Conservation (phyloP, 1,139 yeast genomes). For the Yamadazyma siamensis region DNA sequence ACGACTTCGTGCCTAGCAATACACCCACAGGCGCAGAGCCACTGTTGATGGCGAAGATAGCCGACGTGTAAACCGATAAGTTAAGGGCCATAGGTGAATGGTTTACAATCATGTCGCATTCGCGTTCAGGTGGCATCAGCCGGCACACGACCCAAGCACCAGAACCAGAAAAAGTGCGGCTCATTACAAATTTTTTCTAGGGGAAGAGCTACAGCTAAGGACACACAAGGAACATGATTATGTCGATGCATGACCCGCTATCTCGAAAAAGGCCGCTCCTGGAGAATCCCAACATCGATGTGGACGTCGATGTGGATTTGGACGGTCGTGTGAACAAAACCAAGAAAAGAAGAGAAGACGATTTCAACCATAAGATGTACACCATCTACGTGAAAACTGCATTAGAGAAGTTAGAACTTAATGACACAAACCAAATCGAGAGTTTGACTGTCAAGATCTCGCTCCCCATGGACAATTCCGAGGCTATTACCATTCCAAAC, state of each 20-base stretch:
- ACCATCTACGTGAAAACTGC: slow-evolving; percentile 65
- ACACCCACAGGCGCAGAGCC: slow-evolving; percentile 20
- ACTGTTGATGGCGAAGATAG: slow-evolving; percentile 23
- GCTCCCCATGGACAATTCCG: slow-evolving; percentile 28
- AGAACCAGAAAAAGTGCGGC: slow-evolving; percentile 15
- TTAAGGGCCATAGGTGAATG: no score
- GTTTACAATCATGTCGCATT: no score
- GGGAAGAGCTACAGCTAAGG: slow-evolving; percentile 12
- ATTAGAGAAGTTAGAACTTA: slow-evolving; percentile 61
- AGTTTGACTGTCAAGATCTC: slow-evolving; percentile 35
- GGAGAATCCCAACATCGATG: slow-evolving; percentile 5
- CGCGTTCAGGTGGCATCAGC: no score
- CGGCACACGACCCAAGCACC: no score
- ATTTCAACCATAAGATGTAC: slow-evolving; percentile 50
- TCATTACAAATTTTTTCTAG: slow-evolving; percentile 9
- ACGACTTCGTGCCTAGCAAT: slow-evolving; percentile 23
- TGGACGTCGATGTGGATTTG: not conserved
- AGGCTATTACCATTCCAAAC: slow-evolving; percentile 34
- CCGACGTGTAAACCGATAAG: slow-evolving; percentile 25
- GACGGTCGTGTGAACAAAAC: no score
- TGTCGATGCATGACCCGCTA: slow-evolving; percentile 30
- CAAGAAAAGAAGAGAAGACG: slow-evolving; percentile 11
- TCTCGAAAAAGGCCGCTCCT: slow-evolving; percentile 21
- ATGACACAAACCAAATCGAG: slow-evolving; percentile 35
- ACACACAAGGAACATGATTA: slow-evolving; percentile 18